phyloP scores from a whole-genome alignment of 352 stramenopile genomes.

The Phytophthora tentaculata region DNA sequence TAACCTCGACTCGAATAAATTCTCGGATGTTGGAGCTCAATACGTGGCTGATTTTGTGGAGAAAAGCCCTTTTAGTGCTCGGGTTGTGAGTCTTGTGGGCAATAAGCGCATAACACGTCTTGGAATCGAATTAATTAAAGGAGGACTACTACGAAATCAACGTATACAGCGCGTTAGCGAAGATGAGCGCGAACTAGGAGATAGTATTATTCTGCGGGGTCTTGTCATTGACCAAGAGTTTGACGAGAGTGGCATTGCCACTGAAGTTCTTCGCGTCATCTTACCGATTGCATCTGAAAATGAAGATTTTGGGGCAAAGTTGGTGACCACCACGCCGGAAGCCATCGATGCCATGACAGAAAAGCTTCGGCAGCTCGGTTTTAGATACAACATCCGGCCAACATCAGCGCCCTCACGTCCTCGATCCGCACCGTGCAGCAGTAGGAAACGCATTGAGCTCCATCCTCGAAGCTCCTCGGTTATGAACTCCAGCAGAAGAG shows the following conservation, averaged over 20 bases:
- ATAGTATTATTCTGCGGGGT: slow-evolving; percentile 13
- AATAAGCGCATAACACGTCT: slow-evolving; percentile 44
- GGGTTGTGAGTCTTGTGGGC: slow-evolving; percentile 36
- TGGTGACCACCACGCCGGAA: slow-evolving; percentile 7
- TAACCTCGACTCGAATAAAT: slow-evolving; percentile 40
- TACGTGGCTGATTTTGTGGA: slow-evolving; percentile 52
- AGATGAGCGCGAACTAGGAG: background rate
- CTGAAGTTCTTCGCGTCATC: slow-evolving; percentile 24
- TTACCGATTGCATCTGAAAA: slow-evolving; percentile 6
- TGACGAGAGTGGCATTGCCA: slow-evolving; percentile 23
- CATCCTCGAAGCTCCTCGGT: slow-evolving; percentile 1
- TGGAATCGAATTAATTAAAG: slow-evolving; percentile 38
- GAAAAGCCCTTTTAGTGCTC: slow-evolving; percentile 30
- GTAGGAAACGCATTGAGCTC: background rate
- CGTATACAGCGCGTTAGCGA: slow-evolving; percentile 36
- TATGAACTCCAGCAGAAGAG: background rate
- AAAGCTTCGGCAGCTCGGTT: slow-evolving; percentile 33
- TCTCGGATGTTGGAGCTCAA: slow-evolving; percentile 49
- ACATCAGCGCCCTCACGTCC: background rate
- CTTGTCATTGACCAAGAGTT: slow-evolving; percentile 24
- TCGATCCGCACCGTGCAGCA: slow-evolving; percentile 4
- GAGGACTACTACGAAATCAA: slow-evolving; percentile 40
- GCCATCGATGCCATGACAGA: slow-evolving; percentile 26
- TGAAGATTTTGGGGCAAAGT: background rate
- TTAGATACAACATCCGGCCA: slow-evolving; percentile 31